These are phyloP conservation scores for Ophiocordyceps camponoti-floridani DNA, from an alignment of 2,329 filamentous ascomycete genomes.

Conservation along the genomic window DNA sequence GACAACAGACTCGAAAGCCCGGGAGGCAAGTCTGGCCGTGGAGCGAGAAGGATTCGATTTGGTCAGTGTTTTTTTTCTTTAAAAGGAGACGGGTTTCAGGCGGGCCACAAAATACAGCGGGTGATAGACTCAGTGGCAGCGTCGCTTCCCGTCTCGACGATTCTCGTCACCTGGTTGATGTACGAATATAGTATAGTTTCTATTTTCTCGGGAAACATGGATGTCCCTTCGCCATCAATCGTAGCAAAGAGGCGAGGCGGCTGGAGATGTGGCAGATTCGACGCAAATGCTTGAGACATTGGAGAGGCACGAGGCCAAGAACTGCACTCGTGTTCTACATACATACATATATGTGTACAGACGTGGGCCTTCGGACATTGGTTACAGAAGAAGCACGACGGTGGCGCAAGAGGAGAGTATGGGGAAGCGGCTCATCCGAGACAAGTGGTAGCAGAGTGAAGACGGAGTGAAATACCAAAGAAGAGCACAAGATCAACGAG, in stretches of 20 bases:
- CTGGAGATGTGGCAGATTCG: background rate
- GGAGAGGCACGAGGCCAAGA: too few relatives aligned
- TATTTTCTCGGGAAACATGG: background rate
- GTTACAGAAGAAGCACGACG: too few relatives aligned
- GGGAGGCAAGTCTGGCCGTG: background rate
- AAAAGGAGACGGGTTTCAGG: background rate
- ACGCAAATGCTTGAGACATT: too few relatives aligned
- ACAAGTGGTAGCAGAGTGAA: too few relatives aligned
- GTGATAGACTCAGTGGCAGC: background rate
- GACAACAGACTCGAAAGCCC: background rate
- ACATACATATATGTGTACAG: too few relatives aligned
- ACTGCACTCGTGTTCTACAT: too few relatives aligned
- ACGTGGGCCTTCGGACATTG: too few relatives aligned
- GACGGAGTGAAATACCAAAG: too few relatives aligned
- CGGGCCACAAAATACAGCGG: background rate
- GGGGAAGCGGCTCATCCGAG: too few relatives aligned
- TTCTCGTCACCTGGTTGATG: background rate
- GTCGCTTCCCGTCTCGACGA: background rate
- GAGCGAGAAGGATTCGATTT: background rate
- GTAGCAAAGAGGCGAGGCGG: background rate
- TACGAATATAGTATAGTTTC: background rate
- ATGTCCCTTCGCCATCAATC: background rate
- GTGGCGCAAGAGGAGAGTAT: too few relatives aligned
- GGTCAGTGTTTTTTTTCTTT: slow-evolving; percentile 1
- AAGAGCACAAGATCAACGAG: background rate